Evolutionary conservation across 2,329 filamentous ascomycete genomes (phyloP).

Genomic region (Lasiodiplodia theobromae): DNA sequence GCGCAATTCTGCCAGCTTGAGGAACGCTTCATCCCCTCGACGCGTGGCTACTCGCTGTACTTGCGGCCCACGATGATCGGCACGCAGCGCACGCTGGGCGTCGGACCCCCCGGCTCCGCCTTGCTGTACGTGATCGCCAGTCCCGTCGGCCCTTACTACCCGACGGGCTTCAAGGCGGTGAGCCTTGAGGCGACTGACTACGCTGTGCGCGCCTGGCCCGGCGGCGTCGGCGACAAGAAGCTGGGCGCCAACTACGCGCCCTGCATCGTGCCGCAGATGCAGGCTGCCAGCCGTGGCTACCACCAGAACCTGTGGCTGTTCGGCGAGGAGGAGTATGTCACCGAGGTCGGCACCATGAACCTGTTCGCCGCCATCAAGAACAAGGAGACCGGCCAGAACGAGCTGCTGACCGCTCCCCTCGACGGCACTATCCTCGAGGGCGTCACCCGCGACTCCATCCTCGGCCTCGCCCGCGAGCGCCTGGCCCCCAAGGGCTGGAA

Average conservation of each 20-base stretch:
- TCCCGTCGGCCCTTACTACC: slow-evolving; percentile 97
- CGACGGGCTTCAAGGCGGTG: slow-evolving; percentile 96
- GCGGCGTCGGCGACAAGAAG: slow-evolving; percentile 97
- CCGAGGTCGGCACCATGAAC: slow-evolving; percentile 99
- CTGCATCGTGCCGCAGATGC: slow-evolving; percentile 93
- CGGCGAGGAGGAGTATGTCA: slow-evolving; percentile 92
- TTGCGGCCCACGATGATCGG: slow-evolving; percentile 96
- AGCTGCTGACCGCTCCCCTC: slow-evolving; percentile 91
- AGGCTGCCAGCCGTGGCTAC: slow-evolving; percentile 89
- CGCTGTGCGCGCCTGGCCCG: slow-evolving; percentile 95
- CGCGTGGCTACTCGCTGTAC: slow-evolving; percentile 90
- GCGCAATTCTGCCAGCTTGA: slow-evolving; percentile 81
- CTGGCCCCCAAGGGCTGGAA: slow-evolving; percentile 87
- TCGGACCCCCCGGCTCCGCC: slow-evolving; percentile 89
- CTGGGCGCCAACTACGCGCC: slow-evolving; percentile 99
- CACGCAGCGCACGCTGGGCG: slow-evolving; percentile 91
- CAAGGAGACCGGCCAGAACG: slow-evolving; percentile 86
- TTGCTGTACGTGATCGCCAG: slow-evolving; percentile 95
- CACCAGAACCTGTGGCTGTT: slow-evolving; percentile 99
- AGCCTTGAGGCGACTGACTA: slow-evolving; percentile 96
- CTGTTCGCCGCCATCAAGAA: slow-evolving; percentile 87
- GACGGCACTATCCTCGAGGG: slow-evolving; percentile 97
- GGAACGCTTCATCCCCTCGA: slow-evolving; percentile 84
- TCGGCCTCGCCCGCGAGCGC: slow-evolving; percentile 84
- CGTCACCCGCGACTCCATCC: slow-evolving; percentile 89